Evolutionary conservation across 768 basidiomycete genomes (phyloP).

Genomic region (Sporobolomyces pararoseus): DNA sequence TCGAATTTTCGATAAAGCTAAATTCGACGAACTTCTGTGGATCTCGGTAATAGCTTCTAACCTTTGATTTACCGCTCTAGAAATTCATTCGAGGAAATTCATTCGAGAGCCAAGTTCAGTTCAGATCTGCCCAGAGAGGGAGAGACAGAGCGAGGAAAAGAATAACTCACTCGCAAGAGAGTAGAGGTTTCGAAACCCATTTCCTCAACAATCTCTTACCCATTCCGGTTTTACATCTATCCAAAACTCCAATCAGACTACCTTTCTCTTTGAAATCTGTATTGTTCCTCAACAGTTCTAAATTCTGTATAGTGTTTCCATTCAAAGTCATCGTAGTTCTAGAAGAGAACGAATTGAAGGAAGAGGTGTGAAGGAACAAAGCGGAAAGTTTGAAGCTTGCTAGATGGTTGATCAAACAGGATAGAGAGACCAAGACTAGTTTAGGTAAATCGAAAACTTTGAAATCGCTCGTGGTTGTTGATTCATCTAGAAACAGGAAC

Average conservation of each 20-base stretch:
- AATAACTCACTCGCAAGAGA: conserved; percentile 54
- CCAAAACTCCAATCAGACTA: conserved; percentile 77
- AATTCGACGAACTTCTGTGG: conserved; percentile 26
- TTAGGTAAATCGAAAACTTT: conserved; percentile 65
- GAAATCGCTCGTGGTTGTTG: too few relatives aligned
- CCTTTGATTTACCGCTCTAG: conserved; percentile 68
- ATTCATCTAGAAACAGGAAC: not conserved
- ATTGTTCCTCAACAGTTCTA: conserved; percentile 87
- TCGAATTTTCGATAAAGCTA: conserved; percentile 58
- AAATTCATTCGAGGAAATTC: too few relatives aligned
- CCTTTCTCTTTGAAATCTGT: conserved; percentile 71
- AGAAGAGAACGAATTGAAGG: conserved; percentile 58
- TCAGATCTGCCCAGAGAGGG: not conserved
- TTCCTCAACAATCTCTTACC: conserved; percentile 73
- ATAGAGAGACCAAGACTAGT: conserved; percentile 60
- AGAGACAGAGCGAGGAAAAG: not conserved
- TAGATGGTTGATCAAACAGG: conserved; percentile 68
- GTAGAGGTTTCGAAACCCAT: conserved; percentile 83
- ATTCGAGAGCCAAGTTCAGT: not conserved
- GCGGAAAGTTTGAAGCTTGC: conserved; percentile 71
- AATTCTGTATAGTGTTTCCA: conserved; percentile 79
- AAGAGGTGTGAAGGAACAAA: conserved; percentile 56
- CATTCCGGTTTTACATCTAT: conserved; percentile 82
- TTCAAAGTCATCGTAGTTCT: conserved; percentile 80
- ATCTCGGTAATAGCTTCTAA: conserved; percentile 84